These are phyloP conservation scores for Cyclotella choctawhatcheeana DNA, from an alignment of 108 stramenopile species.

Conservation along the genomic window DNA sequence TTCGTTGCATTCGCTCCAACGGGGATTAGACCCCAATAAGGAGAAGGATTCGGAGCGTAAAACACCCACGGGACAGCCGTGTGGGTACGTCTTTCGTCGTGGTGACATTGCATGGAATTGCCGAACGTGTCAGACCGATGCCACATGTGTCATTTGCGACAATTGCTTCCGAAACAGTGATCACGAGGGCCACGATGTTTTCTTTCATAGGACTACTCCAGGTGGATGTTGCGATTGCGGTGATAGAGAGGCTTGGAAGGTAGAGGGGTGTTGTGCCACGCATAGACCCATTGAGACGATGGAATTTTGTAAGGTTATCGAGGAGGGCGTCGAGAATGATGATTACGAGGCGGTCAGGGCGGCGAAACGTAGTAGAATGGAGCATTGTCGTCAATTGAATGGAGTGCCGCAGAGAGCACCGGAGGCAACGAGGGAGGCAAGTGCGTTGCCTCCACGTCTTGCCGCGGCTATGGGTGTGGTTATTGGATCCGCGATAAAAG, in stretches of 20 bases:
- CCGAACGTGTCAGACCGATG: constrained; percentile 95
- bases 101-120: constrained; percentile 99
- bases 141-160: constrained; percentile 97
- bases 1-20: constrained; percentile 11
- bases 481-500: constrained; percentile 78
- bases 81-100: constrained; percentile 95
- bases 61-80: constrained; percentile 55
- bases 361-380: constrained; percentile 42
- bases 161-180: constrained; percentile 87
- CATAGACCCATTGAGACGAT: constrained; percentile 64
- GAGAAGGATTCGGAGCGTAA: not conserved
- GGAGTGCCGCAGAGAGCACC: constrained; percentile 10
- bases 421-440: constrained; percentile 24
- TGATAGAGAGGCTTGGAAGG: constrained; percentile 96
- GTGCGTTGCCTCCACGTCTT: constrained; percentile 63
- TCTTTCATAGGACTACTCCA: constrained; percentile 95
- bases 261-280: constrained; percentile 84
- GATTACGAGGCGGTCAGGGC: constrained; percentile 70
- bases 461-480: constrained; percentile 80
- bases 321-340: constrained; percentile 47
- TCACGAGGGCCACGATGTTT: constrained; percentile 97
- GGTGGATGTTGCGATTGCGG: constrained; percentile 99
- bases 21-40: not conserved
- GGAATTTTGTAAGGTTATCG: not conserved
- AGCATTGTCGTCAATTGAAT: constrained; percentile 28